Evolutionary conservation across 345 rosid genomes (phyloP), one percentile per base, ranked within the genome.

Genomic region (Zanthoxylum bungeanum): DNA sequence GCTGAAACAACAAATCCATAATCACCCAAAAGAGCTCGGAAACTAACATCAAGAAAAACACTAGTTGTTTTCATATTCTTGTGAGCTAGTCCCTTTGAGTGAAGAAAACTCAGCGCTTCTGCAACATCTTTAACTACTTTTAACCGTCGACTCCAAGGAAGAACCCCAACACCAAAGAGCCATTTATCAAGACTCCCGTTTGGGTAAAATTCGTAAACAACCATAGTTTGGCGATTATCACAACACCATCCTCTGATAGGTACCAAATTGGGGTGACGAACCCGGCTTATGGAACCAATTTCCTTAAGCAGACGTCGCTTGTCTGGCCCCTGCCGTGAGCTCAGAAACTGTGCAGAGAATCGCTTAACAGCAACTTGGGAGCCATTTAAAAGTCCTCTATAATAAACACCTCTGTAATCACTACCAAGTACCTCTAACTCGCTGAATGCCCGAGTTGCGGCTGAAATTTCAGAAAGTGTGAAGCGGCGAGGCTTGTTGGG

Each of bases 241-340:
- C 72, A 77, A 39, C 85, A 84, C 86, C 88, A 84, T 27, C 90
- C 88, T 77, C 83, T 74, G 50, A 82, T 59, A 0, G 85, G 86
- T 33, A 77, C 82, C 64, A 84, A 46, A 60, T 82, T 82, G 0
- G 81, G 88, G 71, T 86, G 86, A 27, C 85, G 90, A 49, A 82
- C 61, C 17, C 69, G 73, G 66, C 82, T 81, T 11, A 84, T 78
- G 30, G 78, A 67, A 17, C 60, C 71, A 17, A 83, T 86, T 61
- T 81, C 85, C 59, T 86, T 82, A 24, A 84, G 42, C 47, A 86
- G 22, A 52, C 80, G 65, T 24, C 72, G 58, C 66, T 60, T 67
- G 58, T 86, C 82, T 19, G 76, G 19, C 16, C 83, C 86, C 7
- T 66, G 47, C 25, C 72, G 73, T 10, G 85, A 77, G 61, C 52